A percentile compares a stretch with the other conserved stretches of the same genome.
phyloP scores from a whole-genome alignment of 495 filamentous ascomycete genomes.

The Emericellopsis terricola region DNA sequence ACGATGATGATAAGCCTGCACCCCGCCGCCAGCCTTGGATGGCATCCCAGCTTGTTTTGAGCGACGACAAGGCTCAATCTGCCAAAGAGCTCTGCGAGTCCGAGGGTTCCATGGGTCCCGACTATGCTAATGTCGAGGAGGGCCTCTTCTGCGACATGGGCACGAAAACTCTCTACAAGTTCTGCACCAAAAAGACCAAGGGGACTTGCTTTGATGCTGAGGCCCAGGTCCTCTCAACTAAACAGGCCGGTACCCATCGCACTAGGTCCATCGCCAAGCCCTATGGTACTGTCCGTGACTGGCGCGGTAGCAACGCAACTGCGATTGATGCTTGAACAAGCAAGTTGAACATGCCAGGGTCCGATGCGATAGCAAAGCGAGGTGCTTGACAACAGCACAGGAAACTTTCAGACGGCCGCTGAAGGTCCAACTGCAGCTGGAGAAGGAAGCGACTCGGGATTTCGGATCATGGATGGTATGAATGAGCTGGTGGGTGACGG shows the following conservation, averaged over 20 bases:
- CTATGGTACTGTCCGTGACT: not conserved
- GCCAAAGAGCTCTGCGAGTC: conserved; percentile 11
- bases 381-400: no score
- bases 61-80: conserved; percentile 6
- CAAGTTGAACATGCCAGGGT: no score
- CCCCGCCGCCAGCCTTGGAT: conserved; percentile 2
- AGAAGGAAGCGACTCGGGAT: no score
- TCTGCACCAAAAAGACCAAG: not conserved
- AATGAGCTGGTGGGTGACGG: no score
- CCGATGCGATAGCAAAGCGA: no score
- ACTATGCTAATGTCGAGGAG: conserved; percentile 9
- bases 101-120: conserved; percentile 12
- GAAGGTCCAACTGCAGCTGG: no score
- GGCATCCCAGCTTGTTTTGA: conserved; percentile 7
- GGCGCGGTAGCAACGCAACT: not conserved
- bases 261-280: not conserved
- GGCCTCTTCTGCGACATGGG: conserved; percentile 15
- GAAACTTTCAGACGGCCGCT: no score
- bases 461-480: no score
- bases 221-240: not conserved
- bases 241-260: not conserved
- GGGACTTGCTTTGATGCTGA: not conserved
- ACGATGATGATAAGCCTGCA: not conserved
- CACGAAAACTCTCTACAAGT: conserved; percentile 8
- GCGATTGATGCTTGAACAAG: no score